phyloP scores from a whole-genome alignment of 352 stramenopile genomes.

The Blastocystis sp. region DNA sequence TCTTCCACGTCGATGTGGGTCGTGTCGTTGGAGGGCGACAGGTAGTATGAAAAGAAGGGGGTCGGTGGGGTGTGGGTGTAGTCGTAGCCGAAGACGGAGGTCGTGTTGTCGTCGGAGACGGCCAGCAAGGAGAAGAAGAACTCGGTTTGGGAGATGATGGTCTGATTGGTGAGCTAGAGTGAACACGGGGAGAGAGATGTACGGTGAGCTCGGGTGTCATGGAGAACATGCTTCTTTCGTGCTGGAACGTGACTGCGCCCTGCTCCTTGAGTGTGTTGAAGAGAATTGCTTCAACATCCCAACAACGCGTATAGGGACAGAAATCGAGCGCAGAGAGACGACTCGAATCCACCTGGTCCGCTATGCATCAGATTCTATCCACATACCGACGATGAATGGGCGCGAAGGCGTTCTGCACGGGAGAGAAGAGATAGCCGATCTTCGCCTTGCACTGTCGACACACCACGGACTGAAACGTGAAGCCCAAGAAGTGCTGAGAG shows the following conservation, averaged over 20 bases:
- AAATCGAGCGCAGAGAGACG: conserved; percentile 2
- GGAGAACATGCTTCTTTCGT: neutral
- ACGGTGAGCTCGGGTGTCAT: conserved; percentile 7
- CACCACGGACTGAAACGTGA: conserved; percentile 20
- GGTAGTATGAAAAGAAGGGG: conserved; percentile 32
- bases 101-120: conserved; percentile 15
- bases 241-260: neutral
- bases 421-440: conserved; percentile 39
- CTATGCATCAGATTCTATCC: neutral
- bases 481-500: conserved; percentile 17
- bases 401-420: neutral
- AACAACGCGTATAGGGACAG: conserved; percentile 19
- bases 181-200: neutral
- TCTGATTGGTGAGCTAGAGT: conserved; percentile 16
- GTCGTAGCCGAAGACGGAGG: conserved; percentile 17
- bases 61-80: conserved; percentile 9
- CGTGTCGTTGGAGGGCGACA: conserved; percentile 15
- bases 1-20: conserved; percentile 27
- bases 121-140: conserved; percentile 14
- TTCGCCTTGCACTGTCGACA: conserved; percentile 27
- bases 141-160: neutral
- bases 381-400: neutral
- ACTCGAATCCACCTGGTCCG: neutral
- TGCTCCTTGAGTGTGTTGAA: neutral
- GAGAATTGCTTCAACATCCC: conserved; percentile 14